These are phyloP conservation scores for Castanea crenata DNA, from an alignment of 306 rosid species.

Conservation along the genomic window DNA sequence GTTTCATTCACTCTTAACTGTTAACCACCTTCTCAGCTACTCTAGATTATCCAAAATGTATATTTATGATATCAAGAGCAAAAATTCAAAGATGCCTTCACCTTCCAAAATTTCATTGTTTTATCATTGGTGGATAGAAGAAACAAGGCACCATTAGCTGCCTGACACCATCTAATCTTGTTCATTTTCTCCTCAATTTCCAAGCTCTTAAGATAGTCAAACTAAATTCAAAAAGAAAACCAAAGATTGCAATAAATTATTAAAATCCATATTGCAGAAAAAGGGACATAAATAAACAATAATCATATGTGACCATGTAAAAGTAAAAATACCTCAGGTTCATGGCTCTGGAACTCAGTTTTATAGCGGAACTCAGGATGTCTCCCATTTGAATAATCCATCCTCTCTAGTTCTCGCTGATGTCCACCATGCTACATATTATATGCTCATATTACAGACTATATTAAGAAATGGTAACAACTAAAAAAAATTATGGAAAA, in stretches of 20 bases:
- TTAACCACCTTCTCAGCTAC: background rate
- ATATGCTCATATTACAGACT: background rate
- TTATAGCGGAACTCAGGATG: constrained; percentile 72
- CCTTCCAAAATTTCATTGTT: constrained; percentile 82
- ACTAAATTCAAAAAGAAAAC: constrained; percentile 37
- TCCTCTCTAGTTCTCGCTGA: constrained; percentile 56
- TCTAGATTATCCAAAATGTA: background rate
- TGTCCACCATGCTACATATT: constrained; percentile 40
- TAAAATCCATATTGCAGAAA: background rate
- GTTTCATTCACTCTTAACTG: background rate
- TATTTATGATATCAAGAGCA: background rate
- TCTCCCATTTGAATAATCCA: constrained; percentile 41
- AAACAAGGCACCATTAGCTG: constrained; percentile 65
- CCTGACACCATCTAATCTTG: constrained; percentile 72
- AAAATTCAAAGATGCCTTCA: constrained; percentile 16
- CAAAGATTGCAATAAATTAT: constrained; percentile 15
- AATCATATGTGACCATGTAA: background rate
- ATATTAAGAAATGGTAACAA: constrained; percentile 6
- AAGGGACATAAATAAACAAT: background rate
- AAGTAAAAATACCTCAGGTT: constrained; percentile 61
- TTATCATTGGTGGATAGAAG: constrained; percentile 72
- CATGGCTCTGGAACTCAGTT: constrained; percentile 78
- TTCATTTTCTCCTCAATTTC: constrained; percentile 79
- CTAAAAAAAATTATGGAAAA: background rate
- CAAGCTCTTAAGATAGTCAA: constrained; percentile 75